phyloP scores from a whole-genome alignment of 352 stramenopile genomes.

The Globisporangium parvum region DNA sequence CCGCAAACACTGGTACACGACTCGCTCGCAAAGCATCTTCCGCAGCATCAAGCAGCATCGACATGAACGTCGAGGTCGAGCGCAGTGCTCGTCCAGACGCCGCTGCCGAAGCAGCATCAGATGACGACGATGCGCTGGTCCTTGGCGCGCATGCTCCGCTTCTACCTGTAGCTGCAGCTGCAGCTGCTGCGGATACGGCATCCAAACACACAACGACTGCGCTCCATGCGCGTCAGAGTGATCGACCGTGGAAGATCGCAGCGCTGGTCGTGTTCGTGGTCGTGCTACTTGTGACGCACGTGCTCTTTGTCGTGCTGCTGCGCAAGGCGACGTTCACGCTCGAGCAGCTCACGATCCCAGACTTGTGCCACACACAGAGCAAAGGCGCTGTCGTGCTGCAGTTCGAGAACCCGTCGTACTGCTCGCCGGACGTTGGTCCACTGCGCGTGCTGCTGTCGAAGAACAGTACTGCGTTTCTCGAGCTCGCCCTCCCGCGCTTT shows the following conservation, averaged over 20 bases:
- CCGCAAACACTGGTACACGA: no score
- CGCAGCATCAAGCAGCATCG: background rate
- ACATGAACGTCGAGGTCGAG: no score
- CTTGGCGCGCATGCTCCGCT: background rate
- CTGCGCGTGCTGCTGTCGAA: conserved; percentile 48
- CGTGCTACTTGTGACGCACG: conserved; percentile 39
- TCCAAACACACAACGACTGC: background rate
- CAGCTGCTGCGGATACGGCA: background rate
- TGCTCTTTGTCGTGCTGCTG: conserved; percentile 59
- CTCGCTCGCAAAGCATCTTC: no score
- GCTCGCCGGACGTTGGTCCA: conserved; percentile 50
- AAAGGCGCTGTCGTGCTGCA: conserved; percentile 44
- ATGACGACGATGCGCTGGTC: background rate
- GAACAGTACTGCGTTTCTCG: conserved; percentile 43
- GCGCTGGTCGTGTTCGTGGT: conserved; percentile 15
- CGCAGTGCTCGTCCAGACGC: background rate
- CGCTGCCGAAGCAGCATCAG: background rate
- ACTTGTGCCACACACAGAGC: conserved; percentile 56
- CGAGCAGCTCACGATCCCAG: conserved; percentile 53
- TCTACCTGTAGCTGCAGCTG: background rate
- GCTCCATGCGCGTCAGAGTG: background rate
- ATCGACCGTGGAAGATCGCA: conserved; percentile 16
- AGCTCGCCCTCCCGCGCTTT: conserved; percentile 44
- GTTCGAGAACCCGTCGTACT: conserved; percentile 78
- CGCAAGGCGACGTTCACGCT: conserved; percentile 54